Evolutionary conservation across 441 rosid species (phyloP).

Genomic region (Erodium chrysanthum): DNA sequence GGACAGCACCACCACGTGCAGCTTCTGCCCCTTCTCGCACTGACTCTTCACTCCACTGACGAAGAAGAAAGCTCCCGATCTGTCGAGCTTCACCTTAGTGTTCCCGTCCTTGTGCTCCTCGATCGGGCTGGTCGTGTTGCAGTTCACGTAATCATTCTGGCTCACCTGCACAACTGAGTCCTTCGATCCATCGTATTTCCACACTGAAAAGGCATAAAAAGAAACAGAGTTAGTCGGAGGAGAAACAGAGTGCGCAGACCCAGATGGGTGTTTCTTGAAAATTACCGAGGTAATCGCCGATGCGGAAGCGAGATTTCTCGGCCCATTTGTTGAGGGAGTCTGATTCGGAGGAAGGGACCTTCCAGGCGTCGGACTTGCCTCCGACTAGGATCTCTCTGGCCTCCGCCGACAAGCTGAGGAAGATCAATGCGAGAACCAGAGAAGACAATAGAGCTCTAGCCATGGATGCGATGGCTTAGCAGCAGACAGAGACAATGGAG

Average conservation of each 20-base stretch:
- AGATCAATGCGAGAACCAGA: not conserved
- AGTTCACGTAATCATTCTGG: constrained; percentile 44
- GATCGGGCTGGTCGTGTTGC: constrained; percentile 53
- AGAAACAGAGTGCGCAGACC: not conserved
- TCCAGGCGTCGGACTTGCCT: constrained; percentile 62
- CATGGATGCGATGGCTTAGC: too few species aligned
- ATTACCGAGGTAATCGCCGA: constrained; percentile 66
- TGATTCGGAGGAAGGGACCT: constrained; percentile 57
- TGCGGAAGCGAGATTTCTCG: constrained; percentile 44
- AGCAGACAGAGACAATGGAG: constrained; percentile 19
- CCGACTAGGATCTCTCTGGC: constrained; percentile 71
- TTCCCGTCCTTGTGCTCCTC: constrained; percentile 54
- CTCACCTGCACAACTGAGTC: constrained; percentile 75
- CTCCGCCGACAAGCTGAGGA: constrained; percentile 13
- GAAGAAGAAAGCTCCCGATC: constrained; percentile 62
- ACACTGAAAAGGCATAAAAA: constrained; percentile 29
- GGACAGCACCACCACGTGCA: constrained; percentile 51
- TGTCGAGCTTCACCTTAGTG: constrained; percentile 56
- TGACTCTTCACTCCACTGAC: constrained; percentile 70
- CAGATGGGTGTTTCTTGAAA: not conserved
- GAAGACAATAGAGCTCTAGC: constrained; percentile 18
- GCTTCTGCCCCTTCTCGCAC: constrained; percentile 72
- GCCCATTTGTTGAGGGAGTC: constrained; percentile 87
- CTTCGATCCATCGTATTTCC: constrained; percentile 57
- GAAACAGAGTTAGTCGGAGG: not conserved